Base-by-base conservation (phyloP, 2,329 filamentous ascomycete species). In the Aspergillus brunneoviolaceus region DNA sequence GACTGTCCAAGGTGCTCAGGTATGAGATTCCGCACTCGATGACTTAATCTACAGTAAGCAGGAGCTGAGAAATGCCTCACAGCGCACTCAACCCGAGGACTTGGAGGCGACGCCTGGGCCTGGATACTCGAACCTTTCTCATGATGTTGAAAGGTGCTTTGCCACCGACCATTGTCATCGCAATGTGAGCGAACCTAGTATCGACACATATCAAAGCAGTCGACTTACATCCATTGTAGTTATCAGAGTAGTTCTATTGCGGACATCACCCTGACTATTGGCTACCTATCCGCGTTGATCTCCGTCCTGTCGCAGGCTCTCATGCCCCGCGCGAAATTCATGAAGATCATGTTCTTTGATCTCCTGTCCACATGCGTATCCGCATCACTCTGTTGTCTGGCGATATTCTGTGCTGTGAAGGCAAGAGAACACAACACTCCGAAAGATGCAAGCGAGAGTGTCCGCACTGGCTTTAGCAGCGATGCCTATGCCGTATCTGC, bases 281-380 rank as follows among this genome's bases (percentile, higher is more conserved):
- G 84, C 23, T 85, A 90, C 70, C 78, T 91, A 1, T 77, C 89
- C 2, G 83, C 86, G 49, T 84, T 92, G 64, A 82, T 89, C 61
- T 82, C 83, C 1, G 82, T 91, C 29, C 71, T 92, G 1, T 82
- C 84, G 0, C 77, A 91, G 60, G 80, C 83, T 16, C 82, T 91
- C 58, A 81, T 89, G 73, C 89, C 89, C 0, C 80, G 89, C 53
- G 87, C 87, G 3, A 91, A 90, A 67, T 91, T 88, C 68, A 72
- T 91, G 14, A 89, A 91, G 72, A 89, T 83, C 5, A 80, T 90
- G 74, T 68, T 87, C 1, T 79, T 90, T 60, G 88, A 88, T 63
- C 58, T 88, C 3, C 39, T 71, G 9, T 79, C 82, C 10, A 77
- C 84, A 23, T 87, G 86, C 63, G 60, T 89, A 4, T 87, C 83